Evolutionary conservation across 1,284 basidiomycete species (phyloP).

Genomic region (Athelia psychrophila): DNA sequence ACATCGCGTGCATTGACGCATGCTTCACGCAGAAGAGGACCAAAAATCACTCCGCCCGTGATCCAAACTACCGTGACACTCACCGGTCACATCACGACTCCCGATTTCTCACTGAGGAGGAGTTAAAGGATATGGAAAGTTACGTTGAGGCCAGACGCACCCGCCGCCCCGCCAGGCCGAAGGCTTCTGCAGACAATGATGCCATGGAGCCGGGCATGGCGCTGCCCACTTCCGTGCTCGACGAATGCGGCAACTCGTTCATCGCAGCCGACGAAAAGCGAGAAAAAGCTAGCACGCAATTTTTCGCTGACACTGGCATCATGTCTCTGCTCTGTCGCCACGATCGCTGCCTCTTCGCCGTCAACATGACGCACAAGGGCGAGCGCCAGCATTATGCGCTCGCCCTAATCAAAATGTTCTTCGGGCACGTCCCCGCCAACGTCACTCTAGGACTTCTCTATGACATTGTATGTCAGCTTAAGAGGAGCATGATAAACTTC

Average conservation of each 20-base stretch:
- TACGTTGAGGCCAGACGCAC: background rate
- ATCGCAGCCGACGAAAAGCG: constrained; percentile 29
- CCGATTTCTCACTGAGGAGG: constrained; percentile 6
- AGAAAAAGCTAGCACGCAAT: constrained; percentile 25
- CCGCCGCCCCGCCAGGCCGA: background rate
- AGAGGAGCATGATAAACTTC: constrained; percentile 22
- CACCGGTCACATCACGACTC: background rate
- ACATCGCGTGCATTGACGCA: constrained; percentile 14
- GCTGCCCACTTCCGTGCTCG: constrained; percentile 24
- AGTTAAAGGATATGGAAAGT: constrained; percentile 5
- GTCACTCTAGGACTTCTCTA: constrained; percentile 23
- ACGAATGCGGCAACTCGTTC: constrained; percentile 30
- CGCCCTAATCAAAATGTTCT: constrained; percentile 20
- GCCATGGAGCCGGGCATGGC: constrained; percentile 8
- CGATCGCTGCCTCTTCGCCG: constrained; percentile 25
- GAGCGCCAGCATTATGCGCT: constrained; percentile 27
- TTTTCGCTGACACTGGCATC: constrained; percentile 27
- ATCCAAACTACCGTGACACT: background rate
- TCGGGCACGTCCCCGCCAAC: constrained; percentile 19
- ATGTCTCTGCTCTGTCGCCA: constrained; percentile 31
- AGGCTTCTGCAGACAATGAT: background rate
- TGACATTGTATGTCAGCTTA: constrained; percentile 25
- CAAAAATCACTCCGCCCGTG: background rate
- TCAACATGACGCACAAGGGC: constrained; percentile 27
- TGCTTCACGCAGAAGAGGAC: constrained; percentile 14